A percentile compares a stretch with the other conserved stretches of the same genome.
These are phyloP conservation scores for Talaromyces piceae DNA, from an alignment of 2,329 filamentous ascomycete species.

Conservation along the genomic window DNA sequence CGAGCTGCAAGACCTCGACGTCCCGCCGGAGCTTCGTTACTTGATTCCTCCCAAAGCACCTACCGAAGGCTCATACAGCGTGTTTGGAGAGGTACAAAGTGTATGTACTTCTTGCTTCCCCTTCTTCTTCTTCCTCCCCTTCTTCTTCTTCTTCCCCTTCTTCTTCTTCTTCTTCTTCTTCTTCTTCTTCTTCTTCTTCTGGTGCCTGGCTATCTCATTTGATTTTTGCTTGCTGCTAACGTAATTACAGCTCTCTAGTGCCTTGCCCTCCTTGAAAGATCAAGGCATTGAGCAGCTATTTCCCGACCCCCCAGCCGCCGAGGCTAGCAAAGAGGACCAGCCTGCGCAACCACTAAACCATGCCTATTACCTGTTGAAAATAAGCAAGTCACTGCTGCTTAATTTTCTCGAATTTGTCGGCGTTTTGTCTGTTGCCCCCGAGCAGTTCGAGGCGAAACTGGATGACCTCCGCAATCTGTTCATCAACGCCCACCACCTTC, in stretches of 20 bases:
- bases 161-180: not conserved
- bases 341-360: slow-evolving; percentile 43
- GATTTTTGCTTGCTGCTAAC: no score
- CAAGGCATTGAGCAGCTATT: slow-evolving; percentile 66
- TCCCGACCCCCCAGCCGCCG: slow-evolving; percentile 41
- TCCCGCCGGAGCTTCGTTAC: slow-evolving; percentile 65
- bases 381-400: slow-evolving; percentile 76
- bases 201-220: not conserved
- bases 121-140: slow-evolving; percentile 6
- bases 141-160: slow-evolving; percentile 5
- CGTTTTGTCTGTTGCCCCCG: slow-evolving; percentile 59
- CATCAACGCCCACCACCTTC: slow-evolving; percentile 84
- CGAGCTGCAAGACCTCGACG: slow-evolving; percentile 32
- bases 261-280: slow-evolving; percentile 60
- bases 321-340: slow-evolving; percentile 45
- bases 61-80: slow-evolving; percentile 59
- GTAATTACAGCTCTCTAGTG: slow-evolving; percentile 46
- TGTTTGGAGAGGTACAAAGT: slow-evolving; percentile 63
- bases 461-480: slow-evolving; percentile 73
- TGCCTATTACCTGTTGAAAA: slow-evolving; percentile 59
- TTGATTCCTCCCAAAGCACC: slow-evolving; percentile 78
- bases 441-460: slow-evolving; percentile 62
- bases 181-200: slow-evolving; percentile 5
- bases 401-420: slow-evolving; percentile 84
- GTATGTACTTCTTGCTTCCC: slow-evolving; percentile 27